Conservation (phyloP, 371 early-diverging fungal genomes). For the Mucor lusitanicus region DNA sequence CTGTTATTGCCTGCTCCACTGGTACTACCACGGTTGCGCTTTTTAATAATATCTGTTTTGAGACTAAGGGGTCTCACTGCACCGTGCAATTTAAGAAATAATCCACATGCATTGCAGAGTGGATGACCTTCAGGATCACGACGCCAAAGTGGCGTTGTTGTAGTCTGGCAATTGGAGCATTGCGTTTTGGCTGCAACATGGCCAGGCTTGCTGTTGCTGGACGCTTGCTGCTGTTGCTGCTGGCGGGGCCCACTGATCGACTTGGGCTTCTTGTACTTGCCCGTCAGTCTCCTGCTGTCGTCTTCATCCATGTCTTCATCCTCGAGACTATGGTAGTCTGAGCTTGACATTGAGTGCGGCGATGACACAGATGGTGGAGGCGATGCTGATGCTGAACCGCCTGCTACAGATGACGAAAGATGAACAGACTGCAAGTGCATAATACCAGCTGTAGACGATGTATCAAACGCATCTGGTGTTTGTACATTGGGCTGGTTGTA, state of each 20-base stretch:
- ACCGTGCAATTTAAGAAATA: constrained; percentile 84
- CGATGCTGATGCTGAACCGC: constrained; percentile 3
- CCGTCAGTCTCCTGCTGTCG: background rate
- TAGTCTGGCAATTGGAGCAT: constrained; percentile 92
- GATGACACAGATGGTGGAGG: constrained; percentile 12
- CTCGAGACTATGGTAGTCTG: constrained; percentile 21
- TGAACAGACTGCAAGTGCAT: constrained; percentile 7
- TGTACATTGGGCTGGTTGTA: constrained; percentile 3
- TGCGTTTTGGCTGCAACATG: constrained; percentile 22
- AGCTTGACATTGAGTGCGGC: constrained; percentile 22
- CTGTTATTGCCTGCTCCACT: background rate
- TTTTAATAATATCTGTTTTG: constrained; percentile 84
- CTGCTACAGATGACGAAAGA: constrained; percentile 3
- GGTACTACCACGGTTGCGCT: constrained; percentile 64
- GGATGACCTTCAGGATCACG: constrained; percentile 75
- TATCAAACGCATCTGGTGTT: constrained; percentile 5
- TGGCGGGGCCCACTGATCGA: background rate
- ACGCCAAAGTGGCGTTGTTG: constrained; percentile 96
- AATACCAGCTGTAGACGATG: background rate
- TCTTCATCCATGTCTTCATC: constrained; percentile 2
- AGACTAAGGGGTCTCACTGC: constrained; percentile 80
- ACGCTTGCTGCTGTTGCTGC: background rate
- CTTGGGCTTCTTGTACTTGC: background rate
- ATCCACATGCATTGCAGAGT: constrained; percentile 68
- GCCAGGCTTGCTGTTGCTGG: background rate